Evolutionary conservation across 1,284 basidiomycete genomes (phyloP), one percentile per base, ranked within the genome.

Genomic region (Nidula niveotomentosa): DNA sequence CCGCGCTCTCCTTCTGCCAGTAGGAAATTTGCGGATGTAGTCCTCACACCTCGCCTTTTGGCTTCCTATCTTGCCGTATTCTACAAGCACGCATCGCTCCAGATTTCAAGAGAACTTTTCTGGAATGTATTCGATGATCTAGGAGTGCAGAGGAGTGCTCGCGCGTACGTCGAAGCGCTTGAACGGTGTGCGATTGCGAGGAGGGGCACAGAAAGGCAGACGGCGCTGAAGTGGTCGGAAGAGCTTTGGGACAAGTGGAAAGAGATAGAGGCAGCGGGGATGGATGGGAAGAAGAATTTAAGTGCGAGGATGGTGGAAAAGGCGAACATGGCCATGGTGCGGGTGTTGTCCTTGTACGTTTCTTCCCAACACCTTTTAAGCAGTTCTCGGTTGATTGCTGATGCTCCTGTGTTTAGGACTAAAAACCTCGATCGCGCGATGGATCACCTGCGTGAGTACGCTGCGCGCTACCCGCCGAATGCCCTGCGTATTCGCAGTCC

Each of bases 61-160:
- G 93, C 93, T 64, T 84, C 94, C 1, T 98, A 93, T 66, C 72
- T 98, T 39, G 84, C 90, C 1, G 88, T 95, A 0, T 82, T 90
- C 60, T 85, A 91, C 75, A 67, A 78, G 57, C 88, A 92, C 62
- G 67, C 80, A 0, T 72, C 79, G 1, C 67, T 91, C 41, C 77
- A 80, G 30, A 68, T 69, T 0, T 74, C 83, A 9, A 71, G 70
- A 8, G 71, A 76, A 12, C 64, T 80, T 5, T 88, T 86, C 64
- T 65, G 74, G 56, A 70, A 69, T 6, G 56, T 87, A 2, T 88
- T 81, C 56, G 65, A 69, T 9, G 68, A 76, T 1, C 64, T 78
- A 1, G 70, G 68, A 4, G 69, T 85, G 0, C 54, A 60, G 51
- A 76, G 78, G 18, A 86, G 84, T 55, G 79, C 83, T 13, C 76